phyloP scores from a whole-genome alignment of 768 basidiomycete genomes.

The Agrocybe pediades region DNA sequence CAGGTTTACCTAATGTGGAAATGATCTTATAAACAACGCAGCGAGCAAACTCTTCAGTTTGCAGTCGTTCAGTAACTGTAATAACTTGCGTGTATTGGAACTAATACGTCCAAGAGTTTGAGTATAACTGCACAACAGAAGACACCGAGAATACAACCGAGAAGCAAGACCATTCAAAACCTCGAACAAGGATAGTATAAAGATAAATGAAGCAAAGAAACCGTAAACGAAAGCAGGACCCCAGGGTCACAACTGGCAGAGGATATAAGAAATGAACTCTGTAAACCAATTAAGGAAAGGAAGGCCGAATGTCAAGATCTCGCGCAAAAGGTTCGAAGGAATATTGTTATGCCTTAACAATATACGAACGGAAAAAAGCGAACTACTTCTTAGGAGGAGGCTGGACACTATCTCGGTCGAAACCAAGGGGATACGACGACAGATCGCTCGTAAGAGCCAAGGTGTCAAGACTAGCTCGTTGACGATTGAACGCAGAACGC shows the following conservation, averaged over 20 bases:
- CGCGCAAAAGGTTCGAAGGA: neutral
- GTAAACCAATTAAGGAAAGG: neutral
- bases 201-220: neutral
- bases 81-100: too few relatives aligned
- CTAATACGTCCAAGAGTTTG: too few relatives aligned
- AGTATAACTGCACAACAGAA: neutral
- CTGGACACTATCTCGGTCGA: slow-evolving; percentile 53
- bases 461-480: slow-evolving; percentile 84
- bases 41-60: too few relatives aligned
- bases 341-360: neutral
- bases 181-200: neutral
- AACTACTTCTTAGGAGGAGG: slow-evolving; percentile 25
- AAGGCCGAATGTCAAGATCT: neutral
- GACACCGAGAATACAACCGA: neutral
- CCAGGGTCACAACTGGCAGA: slow-evolving; percentile 1
- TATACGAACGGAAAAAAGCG: neutral
- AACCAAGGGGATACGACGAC: slow-evolving; percentile 80
- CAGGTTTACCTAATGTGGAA: slow-evolving; percentile 8
- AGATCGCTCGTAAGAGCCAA: slow-evolving; percentile 81
- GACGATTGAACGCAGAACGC: slow-evolving; percentile 40
- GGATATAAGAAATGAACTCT: slow-evolving; percentile 4
- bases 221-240: too few relatives aligned
- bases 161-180: neutral
- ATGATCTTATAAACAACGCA: too few relatives aligned
- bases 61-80: too few relatives aligned